Conservation (phyloP, 2,329 filamentous ascomycete genomes). For the Arthrobotrys conoides region DNA sequence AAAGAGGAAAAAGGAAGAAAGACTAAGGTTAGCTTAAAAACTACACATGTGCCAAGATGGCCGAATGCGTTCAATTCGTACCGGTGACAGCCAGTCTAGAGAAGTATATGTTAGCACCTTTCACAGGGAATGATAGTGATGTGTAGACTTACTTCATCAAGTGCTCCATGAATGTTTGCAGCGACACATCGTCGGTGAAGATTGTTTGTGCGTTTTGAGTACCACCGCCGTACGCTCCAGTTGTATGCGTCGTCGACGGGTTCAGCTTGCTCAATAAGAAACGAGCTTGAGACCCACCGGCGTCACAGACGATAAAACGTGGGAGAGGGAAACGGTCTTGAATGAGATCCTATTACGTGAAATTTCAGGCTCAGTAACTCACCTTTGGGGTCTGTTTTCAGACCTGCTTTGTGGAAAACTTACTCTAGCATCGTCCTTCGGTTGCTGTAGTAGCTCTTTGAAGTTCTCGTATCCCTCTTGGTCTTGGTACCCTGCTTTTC, state of each 20-base stretch:
- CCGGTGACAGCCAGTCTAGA: conserved; percentile 59
- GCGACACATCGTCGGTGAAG: conserved; percentile 97
- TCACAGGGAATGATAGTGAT: neutral
- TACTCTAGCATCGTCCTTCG: conserved; percentile 96
- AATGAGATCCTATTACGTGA: conserved; percentile 81
- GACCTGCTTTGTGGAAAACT: conserved; percentile 65
- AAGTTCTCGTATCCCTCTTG: conserved; percentile 99
- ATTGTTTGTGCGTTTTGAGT: conserved; percentile 95
- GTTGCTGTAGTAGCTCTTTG: conserved; percentile 85
- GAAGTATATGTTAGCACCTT: conserved; percentile 1
- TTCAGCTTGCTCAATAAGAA: conserved; percentile 98
- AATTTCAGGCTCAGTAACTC: conserved; percentile 28
- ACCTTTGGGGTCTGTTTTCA: conserved; percentile 9
- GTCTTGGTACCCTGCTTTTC: conserved; percentile 96
- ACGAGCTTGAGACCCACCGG: conserved; percentile 96
- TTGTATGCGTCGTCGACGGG: conserved; percentile 95
- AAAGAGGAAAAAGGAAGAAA: conserved; percentile 29
- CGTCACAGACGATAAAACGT: conserved; percentile 97
- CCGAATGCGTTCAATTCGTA: conserved; percentile 61
- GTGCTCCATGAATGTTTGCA: conserved; percentile 99
- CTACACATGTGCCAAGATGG: conserved; percentile 63
- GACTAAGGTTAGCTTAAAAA: conserved; percentile 42
- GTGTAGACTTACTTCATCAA: conserved; percentile 87
- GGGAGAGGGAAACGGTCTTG: conserved; percentile 98
- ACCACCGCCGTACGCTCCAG: conserved; percentile 89